Evolutionary conservation across 305 asterid genomes (phyloP).

Genomic region (Fraxinus floribunda): DNA sequence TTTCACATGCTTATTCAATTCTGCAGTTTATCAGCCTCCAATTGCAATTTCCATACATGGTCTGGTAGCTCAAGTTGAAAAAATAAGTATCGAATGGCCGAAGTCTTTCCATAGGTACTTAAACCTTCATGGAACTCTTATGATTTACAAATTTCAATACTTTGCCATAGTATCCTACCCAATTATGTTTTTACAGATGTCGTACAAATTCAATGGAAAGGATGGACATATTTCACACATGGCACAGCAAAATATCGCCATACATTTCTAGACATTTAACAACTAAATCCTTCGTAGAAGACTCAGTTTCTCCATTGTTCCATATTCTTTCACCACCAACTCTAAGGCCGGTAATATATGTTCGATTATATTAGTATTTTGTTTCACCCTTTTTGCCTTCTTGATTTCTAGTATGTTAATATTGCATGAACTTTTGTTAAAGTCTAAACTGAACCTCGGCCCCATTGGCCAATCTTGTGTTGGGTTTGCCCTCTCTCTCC

Average conservation of each 20-base stretch:
- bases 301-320: slow-evolving; percentile 67
- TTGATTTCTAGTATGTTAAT: neutral
- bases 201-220: slow-evolving; percentile 68
- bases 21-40: slow-evolving; percentile 87
- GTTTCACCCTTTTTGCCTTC: slow-evolving; percentile 20
- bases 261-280: slow-evolving; percentile 88
- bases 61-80: slow-evolving; percentile 75
- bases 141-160: slow-evolving; percentile 7
- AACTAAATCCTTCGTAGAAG: slow-evolving; percentile 74
- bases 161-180: slow-evolving; percentile 14
- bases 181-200: slow-evolving; percentile 44
- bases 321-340: slow-evolving; percentile 89
- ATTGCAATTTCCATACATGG: slow-evolving; percentile 67
- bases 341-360: slow-evolving; percentile 72
- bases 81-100: slow-evolving; percentile 88
- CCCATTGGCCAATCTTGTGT: neutral
- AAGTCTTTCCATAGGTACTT: slow-evolving; percentile 83
- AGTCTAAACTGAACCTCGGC: neutral
- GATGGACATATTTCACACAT: slow-evolving; percentile 66
- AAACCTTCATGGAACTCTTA: slow-evolving; percentile 16
- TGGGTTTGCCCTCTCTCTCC: neutral
- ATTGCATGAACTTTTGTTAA: slow-evolving; percentile 1
- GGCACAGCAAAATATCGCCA: slow-evolving; percentile 76
- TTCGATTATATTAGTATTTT: slow-evolving; percentile 16
- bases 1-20: slow-evolving; percentile 20